Base-by-base conservation (phyloP, 1,284 basidiomycete genomes). In the Leccinum subspadiceum region DNA sequence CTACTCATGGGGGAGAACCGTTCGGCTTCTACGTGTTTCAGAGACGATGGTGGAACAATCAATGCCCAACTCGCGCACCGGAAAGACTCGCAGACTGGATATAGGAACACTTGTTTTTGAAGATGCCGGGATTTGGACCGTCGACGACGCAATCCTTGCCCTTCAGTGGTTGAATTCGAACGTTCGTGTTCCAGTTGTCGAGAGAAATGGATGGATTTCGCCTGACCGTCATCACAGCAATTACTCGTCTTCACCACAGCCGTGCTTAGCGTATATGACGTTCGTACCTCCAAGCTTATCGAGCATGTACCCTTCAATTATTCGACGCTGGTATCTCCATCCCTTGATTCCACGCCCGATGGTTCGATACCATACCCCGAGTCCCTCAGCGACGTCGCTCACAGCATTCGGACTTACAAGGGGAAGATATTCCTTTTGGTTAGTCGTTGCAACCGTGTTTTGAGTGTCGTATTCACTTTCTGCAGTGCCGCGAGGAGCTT, bases 361-460 rank as follows among this genome's bases (percentile, higher is more conserved):
- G 81, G 81, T 12, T 73, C 78, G 8, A 65, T 80, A 12, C 74
- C 82, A 2, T 83, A 84, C 63, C 66, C 76, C 2, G 81, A 83
- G 56, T 79, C 82, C 10, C 76, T 83, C 6, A 73, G 77, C 57
- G 80, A 86, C 62, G 76, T 93, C 31, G 78, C 83, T 4, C 90
- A 92, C 68, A 94, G 93, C 69, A 75, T 96, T 51, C 81, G 87
- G 22, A 79, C 86, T 2, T 93, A 96, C 75, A 95, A 96, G 69
- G 92, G 93, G 46, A 97, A 94, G 71, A 82, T 96, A 22, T 98
- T 98, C 73, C 71, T 94, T 29, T 79, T 99, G 64, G 94, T 95
- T 71, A 76, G 91, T 79, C 12, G 31, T 51, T 41, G 12, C 15
- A 50, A 50, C 48, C 55, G 29, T 15, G 24, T 53, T n/a, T 4